phyloP scores from a whole-genome alignment of 208 protist species.

The Leishmania gerbilli region DNA sequence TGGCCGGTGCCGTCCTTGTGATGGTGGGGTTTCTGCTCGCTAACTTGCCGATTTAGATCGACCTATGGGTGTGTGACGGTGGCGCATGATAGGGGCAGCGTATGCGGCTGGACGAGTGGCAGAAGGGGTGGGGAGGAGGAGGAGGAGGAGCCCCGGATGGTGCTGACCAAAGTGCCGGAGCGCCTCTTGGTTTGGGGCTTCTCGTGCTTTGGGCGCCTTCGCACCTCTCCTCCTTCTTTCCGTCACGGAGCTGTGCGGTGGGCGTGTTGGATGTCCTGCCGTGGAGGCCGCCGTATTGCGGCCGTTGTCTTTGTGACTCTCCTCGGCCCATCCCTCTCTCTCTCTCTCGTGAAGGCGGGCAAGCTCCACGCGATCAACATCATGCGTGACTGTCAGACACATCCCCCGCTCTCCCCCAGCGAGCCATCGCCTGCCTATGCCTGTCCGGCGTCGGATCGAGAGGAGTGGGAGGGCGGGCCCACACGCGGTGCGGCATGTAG shows the following conservation, averaged over 20 bases:
- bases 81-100: neutral
- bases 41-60: conserved; percentile 56
- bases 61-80: conserved; percentile 9
- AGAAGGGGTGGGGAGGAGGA: neutral
- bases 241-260: neutral
- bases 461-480: no score
- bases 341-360: neutral
- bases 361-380: neutral
- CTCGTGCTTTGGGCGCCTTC: neutral
- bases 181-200: neutral
- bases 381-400: neutral
- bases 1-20: conserved; percentile 73
- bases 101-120: neutral
- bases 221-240: neutral
- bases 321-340: neutral
- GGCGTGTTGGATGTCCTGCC: neutral
- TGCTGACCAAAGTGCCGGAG: neutral
- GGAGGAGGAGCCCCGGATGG: neutral
- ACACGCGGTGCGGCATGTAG: neutral
- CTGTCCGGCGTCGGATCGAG: conserved; percentile 3
- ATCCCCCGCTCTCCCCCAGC: neutral
- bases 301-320: neutral
- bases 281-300: neutral
- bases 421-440: neutral
- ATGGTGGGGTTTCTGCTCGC: conserved; percentile 78